These are phyloP conservation scores for Boletus rubroflammeus DNA, from an alignment of 768 basidiomycete genomes.

Conservation along the genomic window DNA sequence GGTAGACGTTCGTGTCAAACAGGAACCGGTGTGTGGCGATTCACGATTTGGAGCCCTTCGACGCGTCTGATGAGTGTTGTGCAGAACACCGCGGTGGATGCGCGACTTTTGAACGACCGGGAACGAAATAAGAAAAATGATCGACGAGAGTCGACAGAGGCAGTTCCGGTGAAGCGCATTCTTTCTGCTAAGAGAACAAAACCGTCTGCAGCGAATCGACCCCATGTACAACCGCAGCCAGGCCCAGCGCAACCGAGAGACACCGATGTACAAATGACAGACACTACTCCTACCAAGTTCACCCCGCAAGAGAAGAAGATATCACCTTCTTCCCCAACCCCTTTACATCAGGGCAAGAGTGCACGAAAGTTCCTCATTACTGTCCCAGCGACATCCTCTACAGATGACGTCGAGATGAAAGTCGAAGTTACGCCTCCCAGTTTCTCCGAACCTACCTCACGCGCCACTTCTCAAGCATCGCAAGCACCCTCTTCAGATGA, in stretches of 20 bases:
- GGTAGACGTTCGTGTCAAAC: not conserved
- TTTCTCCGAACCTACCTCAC: not conserved
- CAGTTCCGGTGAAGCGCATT: not conserved
- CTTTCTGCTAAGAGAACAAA: not conserved
- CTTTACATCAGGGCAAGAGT: not conserved
- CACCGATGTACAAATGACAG: conserved; percentile 8
- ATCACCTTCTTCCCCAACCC: not conserved
- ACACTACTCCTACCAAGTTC: not conserved
- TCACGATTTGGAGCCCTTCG: not conserved
- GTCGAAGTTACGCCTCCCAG: not conserved
- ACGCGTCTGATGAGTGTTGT: conserved; percentile 2
- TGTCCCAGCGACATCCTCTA: not conserved
- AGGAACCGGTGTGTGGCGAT: conserved; percentile 9
- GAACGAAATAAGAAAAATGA: not conserved
- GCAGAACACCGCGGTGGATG: not conserved
- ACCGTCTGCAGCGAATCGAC: not conserved
- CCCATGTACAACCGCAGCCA: not conserved
- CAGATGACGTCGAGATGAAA: conserved; percentile 15
- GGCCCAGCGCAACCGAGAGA: not conserved
- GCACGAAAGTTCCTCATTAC: not conserved
- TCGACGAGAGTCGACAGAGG: not conserved
- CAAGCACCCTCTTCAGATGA: not conserved
- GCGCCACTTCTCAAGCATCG: not conserved
- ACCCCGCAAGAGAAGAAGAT: not conserved
- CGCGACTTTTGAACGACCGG: not conserved